Evolutionary conservation across 306 rosid species (phyloP).

Genomic region (Quercus ilex): DNA sequence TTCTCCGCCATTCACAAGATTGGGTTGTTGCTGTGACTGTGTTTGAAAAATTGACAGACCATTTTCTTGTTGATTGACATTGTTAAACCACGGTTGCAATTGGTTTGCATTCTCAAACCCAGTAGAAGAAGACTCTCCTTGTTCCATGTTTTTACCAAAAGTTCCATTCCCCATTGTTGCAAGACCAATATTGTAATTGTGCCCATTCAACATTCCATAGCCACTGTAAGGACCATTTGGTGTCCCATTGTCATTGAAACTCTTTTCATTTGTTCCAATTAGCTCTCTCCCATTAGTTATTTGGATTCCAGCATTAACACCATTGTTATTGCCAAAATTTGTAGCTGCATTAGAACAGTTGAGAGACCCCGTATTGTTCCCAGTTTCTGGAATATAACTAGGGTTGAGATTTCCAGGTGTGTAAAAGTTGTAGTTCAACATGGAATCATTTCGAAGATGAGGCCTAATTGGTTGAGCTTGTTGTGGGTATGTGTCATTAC

Average conservation of each 20-base stretch:
- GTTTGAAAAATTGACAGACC: background rate
- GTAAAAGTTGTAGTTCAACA: background rate
- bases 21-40: background rate
- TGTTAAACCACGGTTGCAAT: background rate
- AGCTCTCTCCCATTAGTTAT: slow-evolving; percentile 9
- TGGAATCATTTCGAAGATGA: background rate
- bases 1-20: background rate
- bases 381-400: background rate
- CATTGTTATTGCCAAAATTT: background rate
- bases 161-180: background rate
- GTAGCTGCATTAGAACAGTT: background rate
- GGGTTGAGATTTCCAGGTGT: background rate
- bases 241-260: background rate
- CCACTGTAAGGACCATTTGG: background rate
- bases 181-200: background rate
- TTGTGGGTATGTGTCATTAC: background rate
- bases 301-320: slow-evolving; percentile 15
- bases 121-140: background rate
- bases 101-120: background rate
- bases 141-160: background rate
- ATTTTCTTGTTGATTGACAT: background rate
- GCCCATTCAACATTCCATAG: slow-evolving; percentile 4
- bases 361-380: background rate
- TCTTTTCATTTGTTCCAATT: background rate
- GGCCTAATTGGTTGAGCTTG: background rate